Percentiles rank a stretch among this genome's conserved stretches.
phyloP scores from a whole-genome alignment of 306 rosid species.

The Comarum palustre region DNA sequence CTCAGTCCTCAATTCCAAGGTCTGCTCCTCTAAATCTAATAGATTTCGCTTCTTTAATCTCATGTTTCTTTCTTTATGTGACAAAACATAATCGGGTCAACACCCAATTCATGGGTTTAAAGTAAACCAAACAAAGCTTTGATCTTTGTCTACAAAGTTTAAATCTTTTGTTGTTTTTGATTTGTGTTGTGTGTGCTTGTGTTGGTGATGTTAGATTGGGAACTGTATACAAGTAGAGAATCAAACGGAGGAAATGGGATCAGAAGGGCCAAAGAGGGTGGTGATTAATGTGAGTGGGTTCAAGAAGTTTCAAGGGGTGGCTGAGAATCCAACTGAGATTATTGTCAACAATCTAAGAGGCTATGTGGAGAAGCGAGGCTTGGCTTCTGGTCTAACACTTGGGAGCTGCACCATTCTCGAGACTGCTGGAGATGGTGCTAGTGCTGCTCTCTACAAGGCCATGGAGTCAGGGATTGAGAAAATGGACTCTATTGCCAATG shows the following conservation, averaged over 20 bases:
- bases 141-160: neutral
- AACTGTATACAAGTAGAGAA: slow-evolving; percentile 52
- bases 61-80: neutral
- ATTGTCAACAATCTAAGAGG: slow-evolving; percentile 58
- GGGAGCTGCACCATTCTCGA: slow-evolving; percentile 77
- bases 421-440: slow-evolving; percentile 66
- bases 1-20: slow-evolving; percentile 36
- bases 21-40: neutral
- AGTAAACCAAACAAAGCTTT: neutral
- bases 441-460: slow-evolving; percentile 43
- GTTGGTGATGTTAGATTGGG: slow-evolving; percentile 41
- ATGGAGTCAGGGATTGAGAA: slow-evolving; percentile 52
- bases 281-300: slow-evolving; percentile 79
- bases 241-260: slow-evolving; percentile 63
- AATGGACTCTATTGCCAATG: slow-evolving; percentile 28
- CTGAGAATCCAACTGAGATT: slow-evolving; percentile 70
- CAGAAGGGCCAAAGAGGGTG: slow-evolving; percentile 69
- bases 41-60: neutral
- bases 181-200: too few species aligned
- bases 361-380: slow-evolving; percentile 58
- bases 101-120: neutral
- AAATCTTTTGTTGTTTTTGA: neutral
- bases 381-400: slow-evolving; percentile 66
- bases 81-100: neutral
- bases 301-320: slow-evolving; percentile 76